phyloP scores from a whole-genome alignment of 73 alveolate species.

The Uronychia binucleata region DNA sequence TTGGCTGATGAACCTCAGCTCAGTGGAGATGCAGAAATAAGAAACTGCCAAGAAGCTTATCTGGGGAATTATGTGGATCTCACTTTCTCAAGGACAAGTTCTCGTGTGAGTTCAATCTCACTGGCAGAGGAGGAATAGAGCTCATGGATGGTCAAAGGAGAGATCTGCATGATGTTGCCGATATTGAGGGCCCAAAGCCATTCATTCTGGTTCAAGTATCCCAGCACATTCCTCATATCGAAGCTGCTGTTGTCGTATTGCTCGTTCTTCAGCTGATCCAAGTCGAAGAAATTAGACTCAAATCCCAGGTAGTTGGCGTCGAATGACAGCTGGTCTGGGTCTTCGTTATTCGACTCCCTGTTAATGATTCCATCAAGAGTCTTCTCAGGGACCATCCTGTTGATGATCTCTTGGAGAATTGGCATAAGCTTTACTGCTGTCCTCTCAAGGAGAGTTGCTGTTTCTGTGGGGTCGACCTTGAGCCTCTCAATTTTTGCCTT shows the following conservation, averaged over 20 bases:
- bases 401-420: constrained; percentile 24
- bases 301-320: neutral
- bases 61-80: neutral
- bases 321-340: neutral
- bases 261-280: neutral
- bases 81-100: constrained; percentile 40
- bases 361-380: neutral
- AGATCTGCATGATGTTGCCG: constrained; percentile 61
- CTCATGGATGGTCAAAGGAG: constrained; percentile 54
- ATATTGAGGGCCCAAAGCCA: constrained; percentile 46
- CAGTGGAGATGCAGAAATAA: constrained; percentile 65
- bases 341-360: neutral
- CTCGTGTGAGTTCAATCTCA: constrained; percentile 62
- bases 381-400: constrained; percentile 34
- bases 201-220: constrained; percentile 52
- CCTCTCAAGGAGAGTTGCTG: constrained; percentile 36
- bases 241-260: neutral
- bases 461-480: constrained; percentile 22
- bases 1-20: constrained; percentile 49
- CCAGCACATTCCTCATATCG: constrained; percentile 59
- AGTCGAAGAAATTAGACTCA: constrained; percentile 3
- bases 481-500: neutral
- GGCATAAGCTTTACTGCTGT: constrained; percentile 43
- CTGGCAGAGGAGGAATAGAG: constrained; percentile 11
- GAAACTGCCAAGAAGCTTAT: constrained; percentile 53